Evolutionary conservation across 2,329 filamentous ascomycete species (phyloP).

Genomic region (Ophiocordyceps robertsii): DNA sequence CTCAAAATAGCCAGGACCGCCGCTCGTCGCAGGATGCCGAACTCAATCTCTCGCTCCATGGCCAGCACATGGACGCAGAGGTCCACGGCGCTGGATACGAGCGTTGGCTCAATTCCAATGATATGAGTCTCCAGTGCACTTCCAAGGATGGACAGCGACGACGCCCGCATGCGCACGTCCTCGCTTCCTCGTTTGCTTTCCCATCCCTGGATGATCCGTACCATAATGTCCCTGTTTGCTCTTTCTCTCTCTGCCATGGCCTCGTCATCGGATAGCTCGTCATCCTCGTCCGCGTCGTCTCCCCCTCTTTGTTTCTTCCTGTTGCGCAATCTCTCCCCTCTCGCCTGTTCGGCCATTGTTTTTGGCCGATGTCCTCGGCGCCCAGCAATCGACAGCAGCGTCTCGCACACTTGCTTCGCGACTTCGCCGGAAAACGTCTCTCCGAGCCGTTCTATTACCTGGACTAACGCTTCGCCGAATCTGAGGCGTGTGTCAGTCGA

Average conservation of each 20-base stretch:
- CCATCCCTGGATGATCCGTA: conserved; percentile 54
- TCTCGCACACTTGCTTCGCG: conserved; percentile 38
- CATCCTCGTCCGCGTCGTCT: conserved; percentile 31
- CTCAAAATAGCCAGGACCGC: conserved; percentile 50
- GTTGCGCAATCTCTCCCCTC: conserved; percentile 33
- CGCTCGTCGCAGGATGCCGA: conserved; percentile 51
- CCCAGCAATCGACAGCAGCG: conserved; percentile 49
- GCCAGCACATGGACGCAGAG: conserved; percentile 48
- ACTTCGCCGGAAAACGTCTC: conserved; percentile 40
- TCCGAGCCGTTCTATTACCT: conserved; percentile 48
- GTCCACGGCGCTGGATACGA: conserved; percentile 46
- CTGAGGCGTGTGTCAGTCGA: conserved; percentile 51
- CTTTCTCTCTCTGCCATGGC: conserved; percentile 27
- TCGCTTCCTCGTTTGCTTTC: conserved; percentile 51
- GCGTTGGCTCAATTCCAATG: conserved; percentile 34
- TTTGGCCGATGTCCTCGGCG: conserved; percentile 48
- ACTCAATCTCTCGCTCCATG: conserved; percentile 45
- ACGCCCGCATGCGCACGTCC: conserved; percentile 56
- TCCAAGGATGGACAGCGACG: conserved; percentile 53
- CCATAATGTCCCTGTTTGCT: conserved; percentile 34
- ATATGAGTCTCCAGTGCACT: conserved; percentile 47
- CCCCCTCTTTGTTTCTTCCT: conserved; percentile 33
- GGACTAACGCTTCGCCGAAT: conserved; percentile 53
- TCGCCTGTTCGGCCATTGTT: conserved; percentile 40
- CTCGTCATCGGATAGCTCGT: conserved; percentile 32